phyloP scores from a whole-genome alignment of 768 basidiomycete genomes.

The Hemileccinum impolitum region DNA sequence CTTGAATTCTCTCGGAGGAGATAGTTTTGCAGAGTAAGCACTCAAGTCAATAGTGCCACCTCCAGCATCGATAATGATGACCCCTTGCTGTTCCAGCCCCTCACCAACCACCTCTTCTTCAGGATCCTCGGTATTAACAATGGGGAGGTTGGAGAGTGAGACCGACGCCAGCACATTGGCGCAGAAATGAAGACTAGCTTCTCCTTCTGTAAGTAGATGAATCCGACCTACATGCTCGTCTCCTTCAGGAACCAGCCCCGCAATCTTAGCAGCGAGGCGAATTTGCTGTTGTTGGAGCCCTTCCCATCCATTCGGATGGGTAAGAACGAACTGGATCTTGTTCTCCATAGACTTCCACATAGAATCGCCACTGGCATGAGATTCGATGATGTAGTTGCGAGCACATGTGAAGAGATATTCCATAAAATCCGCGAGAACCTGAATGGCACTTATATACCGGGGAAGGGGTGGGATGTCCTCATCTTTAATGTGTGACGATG shows the following conservation, averaged over 20 bases:
- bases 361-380: conserved; percentile 25
- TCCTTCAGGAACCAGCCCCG: conserved; percentile 19
- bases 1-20: conserved; percentile 23
- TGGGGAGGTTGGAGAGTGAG: conserved; percentile 5
- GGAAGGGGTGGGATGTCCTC: conserved; percentile 26
- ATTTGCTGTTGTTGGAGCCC: conserved; percentile 28
- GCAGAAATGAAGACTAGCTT: conserved; percentile 34
- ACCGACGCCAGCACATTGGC: conserved; percentile 23
- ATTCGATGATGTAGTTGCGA: conserved; percentile 20
- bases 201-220: conserved; percentile 25
- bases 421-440: conserved; percentile 28
- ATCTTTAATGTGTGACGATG: conserved; percentile 20
- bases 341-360: conserved; percentile 25
- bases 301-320: conserved; percentile 34
- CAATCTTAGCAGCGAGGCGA: conserved; percentile 37
- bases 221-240: conserved; percentile 15
- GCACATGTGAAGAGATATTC: conserved; percentile 23
- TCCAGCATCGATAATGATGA: conserved; percentile 45
- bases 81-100: conserved; percentile 28
- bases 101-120: neutral
- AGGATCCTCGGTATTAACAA: neutral
- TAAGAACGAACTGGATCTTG: conserved; percentile 22
- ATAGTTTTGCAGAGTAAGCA: conserved; percentile 28
- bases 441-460: conserved; percentile 13
- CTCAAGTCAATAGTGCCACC: conserved; percentile 16